These are phyloP conservation scores for Ophiostoma sp. DNA, from an alignment of 2,329 filamentous ascomycete genomes.

Conservation along the genomic window DNA sequence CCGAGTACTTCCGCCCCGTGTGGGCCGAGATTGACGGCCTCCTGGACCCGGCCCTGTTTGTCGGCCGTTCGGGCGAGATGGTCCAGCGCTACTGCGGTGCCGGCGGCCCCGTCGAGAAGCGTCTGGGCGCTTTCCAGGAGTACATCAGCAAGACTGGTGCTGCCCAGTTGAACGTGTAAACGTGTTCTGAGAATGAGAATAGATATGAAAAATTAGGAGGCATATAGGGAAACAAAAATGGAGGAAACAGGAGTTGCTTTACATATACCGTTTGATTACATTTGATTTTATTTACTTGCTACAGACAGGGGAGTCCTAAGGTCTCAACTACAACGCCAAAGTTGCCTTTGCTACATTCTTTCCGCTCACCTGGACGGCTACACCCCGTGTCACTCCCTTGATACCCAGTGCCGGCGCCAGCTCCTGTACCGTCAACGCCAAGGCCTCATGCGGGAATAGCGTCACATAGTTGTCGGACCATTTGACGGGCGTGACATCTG, in stretches of 20 bases:
- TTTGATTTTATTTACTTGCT: background rate
- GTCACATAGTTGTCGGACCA: conserved; percentile 67
- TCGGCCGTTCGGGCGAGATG: conserved; percentile 47
- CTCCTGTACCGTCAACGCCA: conserved; percentile 41
- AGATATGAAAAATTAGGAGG: background rate
- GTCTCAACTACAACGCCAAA: background rate
- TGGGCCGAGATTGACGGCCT: conserved; percentile 53
- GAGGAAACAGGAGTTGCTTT: background rate
- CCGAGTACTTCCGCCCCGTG: conserved; percentile 73
- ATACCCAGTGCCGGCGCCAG: background rate
- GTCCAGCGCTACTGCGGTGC: conserved; percentile 40
- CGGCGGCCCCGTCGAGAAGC: conserved; percentile 20
- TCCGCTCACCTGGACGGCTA: conserved; percentile 35
- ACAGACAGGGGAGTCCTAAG: background rate
- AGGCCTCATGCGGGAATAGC: conserved; percentile 56
- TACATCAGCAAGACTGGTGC: conserved; percentile 24
- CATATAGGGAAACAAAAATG: background rate
- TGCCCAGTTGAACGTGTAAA: conserved; percentile 25
- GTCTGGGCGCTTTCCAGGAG: conserved; percentile 20
- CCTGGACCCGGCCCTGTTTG: conserved; percentile 33
- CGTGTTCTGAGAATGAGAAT: background rate
- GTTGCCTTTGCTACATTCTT: conserved; percentile 32
- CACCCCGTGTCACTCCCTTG: background rate
- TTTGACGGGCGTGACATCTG: conserved; percentile 52
- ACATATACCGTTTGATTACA: background rate